Base-by-base conservation (phyloP, 208 protist species). In the Crithidia fasciculata region DNA sequence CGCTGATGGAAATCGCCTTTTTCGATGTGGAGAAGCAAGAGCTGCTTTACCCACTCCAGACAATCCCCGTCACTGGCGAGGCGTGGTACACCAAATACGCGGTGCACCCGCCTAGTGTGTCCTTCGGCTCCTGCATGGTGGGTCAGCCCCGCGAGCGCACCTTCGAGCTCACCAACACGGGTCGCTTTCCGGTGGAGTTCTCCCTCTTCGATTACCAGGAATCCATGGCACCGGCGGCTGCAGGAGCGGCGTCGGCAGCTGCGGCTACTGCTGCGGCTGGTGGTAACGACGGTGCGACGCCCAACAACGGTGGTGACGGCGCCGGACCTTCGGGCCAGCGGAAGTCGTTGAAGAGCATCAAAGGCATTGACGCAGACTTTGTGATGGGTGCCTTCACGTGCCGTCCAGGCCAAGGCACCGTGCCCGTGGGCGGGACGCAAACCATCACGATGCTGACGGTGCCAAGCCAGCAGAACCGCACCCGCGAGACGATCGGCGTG, bases 41-140 rank as follows among this genome's bases (percentile, higher is more conserved):
- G 80, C 78, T 97, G 52, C 78, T 96, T 10, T 95, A 96, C 72
- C 90, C 90, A 9, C 69, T 97, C 59, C 91, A 95, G 80, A 86
- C 62, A 19, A 90, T 96, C 40, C 76, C 83, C 45, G 54, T 99
- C 4, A 83, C 18, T 13, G 96, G 91, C n/a, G 87, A 96, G 76
- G 89, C 90, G 43, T 93, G 94, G 86, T 97, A 96, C 83, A 97
- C 86, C 16, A 83, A 84, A 56, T 98, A 89, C 76, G 53, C 78
- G n/a, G 78, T 99, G 10, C 88, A 94, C 65, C 98, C 98, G 40
- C 78, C 83, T n/a, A 86, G 75, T 55, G 90, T 99, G 72, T 96
- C 97, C 85, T 99, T 99, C 82, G 98, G 98, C 39, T 95, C 96
- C 70, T 95, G 98, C 74, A 76, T 97, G 65, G 88, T 82, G 59